Conservation (phyloP, 768 basidiomycete species). For the Gloeophyllum trabeum region DNA sequence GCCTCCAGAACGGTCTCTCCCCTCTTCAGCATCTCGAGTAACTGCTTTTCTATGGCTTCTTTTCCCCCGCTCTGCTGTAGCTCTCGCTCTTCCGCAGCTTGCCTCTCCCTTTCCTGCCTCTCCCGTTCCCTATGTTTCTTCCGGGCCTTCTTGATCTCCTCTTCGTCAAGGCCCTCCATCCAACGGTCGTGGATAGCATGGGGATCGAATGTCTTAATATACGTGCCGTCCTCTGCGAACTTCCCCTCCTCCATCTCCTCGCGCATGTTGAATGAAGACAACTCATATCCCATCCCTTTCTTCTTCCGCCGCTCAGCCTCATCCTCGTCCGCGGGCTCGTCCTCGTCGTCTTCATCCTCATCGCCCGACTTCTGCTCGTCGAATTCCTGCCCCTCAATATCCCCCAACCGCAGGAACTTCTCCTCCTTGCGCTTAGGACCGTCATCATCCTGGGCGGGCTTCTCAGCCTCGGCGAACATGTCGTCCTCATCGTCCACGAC, state of each 20-base stretch:
- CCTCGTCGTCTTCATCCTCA: slow-evolving; percentile 31
- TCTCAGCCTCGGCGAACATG: slow-evolving; percentile 67
- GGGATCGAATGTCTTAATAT: slow-evolving; percentile 78
- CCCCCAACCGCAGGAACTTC: slow-evolving; percentile 76
- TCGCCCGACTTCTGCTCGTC: slow-evolving; percentile 28
- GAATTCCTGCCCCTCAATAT: slow-evolving; percentile 98
- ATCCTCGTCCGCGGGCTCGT: slow-evolving; percentile 59
- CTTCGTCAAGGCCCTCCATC: slow-evolving; percentile 87
- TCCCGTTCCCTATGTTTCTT: slow-evolving; percentile 69
- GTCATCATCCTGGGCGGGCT: slow-evolving; percentile 34
- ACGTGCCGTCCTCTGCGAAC: slow-evolving; percentile 88
- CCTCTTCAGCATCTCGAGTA: slow-evolving; percentile 69
- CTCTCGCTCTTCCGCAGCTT: slow-evolving; percentile 66
- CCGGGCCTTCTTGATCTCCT: slow-evolving; percentile 74
- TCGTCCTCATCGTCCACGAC: slow-evolving; percentile 62
- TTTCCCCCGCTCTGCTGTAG: slow-evolving; percentile 57
- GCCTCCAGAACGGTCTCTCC: slow-evolving; percentile 90
- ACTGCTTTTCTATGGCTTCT: slow-evolving; percentile 47
- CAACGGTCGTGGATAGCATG: slow-evolving; percentile 90
- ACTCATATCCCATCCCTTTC: slow-evolving; percentile 84
- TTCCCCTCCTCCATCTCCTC: slow-evolving; percentile 98
- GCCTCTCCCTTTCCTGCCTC: slow-evolving; percentile 54
- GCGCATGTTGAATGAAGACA: slow-evolving; percentile 98
- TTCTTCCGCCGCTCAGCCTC: slow-evolving; percentile 67
- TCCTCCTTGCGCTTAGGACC: slow-evolving; percentile 45